Evolutionary conservation across 495 filamentous ascomycete genomes (phyloP), one percentile per base, ranked within the genome.

Genomic region (Penicillium chermesinum): DNA sequence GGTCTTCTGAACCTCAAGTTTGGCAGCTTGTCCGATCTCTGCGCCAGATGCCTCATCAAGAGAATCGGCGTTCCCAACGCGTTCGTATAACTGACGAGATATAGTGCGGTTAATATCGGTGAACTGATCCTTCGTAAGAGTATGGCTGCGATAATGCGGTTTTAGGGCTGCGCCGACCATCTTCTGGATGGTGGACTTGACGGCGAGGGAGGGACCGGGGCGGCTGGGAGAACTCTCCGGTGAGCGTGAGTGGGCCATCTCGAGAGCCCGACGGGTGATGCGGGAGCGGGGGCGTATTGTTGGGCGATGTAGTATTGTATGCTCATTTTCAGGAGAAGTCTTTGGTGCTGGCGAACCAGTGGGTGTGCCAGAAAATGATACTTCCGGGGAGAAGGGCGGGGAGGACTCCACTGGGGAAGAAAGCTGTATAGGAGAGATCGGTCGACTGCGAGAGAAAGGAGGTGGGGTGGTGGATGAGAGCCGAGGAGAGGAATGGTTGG

Each of bases 51-150:
- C 75, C 8, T 79, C 71, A 25, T 80, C 75, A 8, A 85, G 62
- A 2, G 69, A 64, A n/a, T 77, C 72, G 1, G 74, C 71, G 38
- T 84, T 81, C 5, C 77, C 80, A 12, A 91, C 81, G 32, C 81
- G 80, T 33, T 94, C 86, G 61, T 96, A 96, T n/a, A 96, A 69
- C 66, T 80, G 84, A 14, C 87, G 80, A 12, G 86, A 93, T 19
- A 95, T 80, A 30, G 80, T 83, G 38, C 88, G 81, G 62, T 95
- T 95, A 67, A 95, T 90, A 38, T 83, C 79, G 4, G 84, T 90
- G 67, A 88, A 96, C 62, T 95, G 85, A 34, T 94, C 84, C 55
- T 87, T 83, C 25, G 82, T 83, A 8, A 96, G 70, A 37, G 80
- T 71, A 46, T 81, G 81, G 21, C 71, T 72, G 10, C 80, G 79